Conservation (phyloP, 495 filamentous ascomycete genomes). For the Penicillium canescens region DNA sequence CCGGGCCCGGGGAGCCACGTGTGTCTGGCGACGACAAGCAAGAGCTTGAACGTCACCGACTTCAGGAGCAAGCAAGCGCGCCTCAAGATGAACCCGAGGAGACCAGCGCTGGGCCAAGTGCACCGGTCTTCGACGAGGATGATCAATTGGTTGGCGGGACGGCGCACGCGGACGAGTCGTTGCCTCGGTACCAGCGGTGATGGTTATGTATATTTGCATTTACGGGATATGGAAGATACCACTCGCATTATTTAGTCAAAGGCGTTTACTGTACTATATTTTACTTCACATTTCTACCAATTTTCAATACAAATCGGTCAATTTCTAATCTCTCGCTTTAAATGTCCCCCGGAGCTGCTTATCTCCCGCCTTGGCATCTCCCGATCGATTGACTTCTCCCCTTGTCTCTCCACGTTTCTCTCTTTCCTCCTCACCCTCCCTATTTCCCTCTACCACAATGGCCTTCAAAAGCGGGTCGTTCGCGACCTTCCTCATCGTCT, state of each 20-base stretch:
- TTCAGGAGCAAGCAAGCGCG: constrained; percentile 71
- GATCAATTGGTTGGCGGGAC: constrained; percentile 42
- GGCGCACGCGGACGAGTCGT: constrained; percentile 45
- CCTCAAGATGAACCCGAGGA: constrained; percentile 50
- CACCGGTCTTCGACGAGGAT: constrained; percentile 67
- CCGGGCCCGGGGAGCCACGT: constrained; percentile 23
- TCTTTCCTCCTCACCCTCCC: constrained; percentile 5
- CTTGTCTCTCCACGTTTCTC: constrained; percentile 11
- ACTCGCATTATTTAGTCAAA: constrained; percentile 28
- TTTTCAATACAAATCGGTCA: not conserved
- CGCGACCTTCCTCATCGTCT: constrained; percentile 93
- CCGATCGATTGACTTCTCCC: constrained; percentile 22
- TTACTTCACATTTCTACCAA: not conserved
- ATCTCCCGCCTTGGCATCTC: constrained; percentile 22
- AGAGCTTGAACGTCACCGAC: constrained; percentile 74
- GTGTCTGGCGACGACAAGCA: constrained; percentile 71
- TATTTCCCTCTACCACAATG: constrained; percentile 25
- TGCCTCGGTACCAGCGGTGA: constrained; percentile 51
- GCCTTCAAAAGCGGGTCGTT: constrained; percentile 58
- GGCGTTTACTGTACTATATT: constrained; percentile 24
- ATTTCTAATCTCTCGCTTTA: constrained; percentile 15
- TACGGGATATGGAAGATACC: constrained; percentile 32
- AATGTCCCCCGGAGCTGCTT: not conserved
- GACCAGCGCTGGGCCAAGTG: constrained; percentile 51
- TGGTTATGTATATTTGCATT: constrained; percentile 27